phyloP scores from a whole-genome alignment of 345 rosid species.

The Pelargonium nanum region DNA sequence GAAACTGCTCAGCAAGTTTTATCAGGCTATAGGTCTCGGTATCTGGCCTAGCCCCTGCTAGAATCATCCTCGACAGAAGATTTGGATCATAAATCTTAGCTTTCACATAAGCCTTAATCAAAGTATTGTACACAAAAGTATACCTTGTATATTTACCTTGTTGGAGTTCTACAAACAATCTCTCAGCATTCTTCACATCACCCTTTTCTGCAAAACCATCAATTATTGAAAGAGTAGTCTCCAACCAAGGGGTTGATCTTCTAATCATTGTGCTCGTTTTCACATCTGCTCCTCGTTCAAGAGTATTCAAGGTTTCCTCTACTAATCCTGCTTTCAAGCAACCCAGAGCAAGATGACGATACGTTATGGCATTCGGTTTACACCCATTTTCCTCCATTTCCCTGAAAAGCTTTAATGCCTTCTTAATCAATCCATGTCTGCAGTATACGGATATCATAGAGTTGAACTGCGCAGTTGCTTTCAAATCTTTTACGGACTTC shows the following conservation, averaged over 20 bases:
- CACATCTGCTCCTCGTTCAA: conserved; percentile 40
- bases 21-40: conserved; percentile 81
- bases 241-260: conserved; percentile 80
- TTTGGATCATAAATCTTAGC: conserved; percentile 56
- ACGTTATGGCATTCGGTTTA: conserved; percentile 73
- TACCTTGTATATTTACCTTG: conserved; percentile 56
- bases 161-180: conserved; percentile 55
- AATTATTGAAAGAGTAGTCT: conserved; percentile 60
- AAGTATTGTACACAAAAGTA: conserved; percentile 68
- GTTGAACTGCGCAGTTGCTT: conserved; percentile 66
- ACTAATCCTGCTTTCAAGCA: conserved; percentile 54
- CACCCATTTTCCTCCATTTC: conserved; percentile 47
- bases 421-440: conserved; percentile 44
- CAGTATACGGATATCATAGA: conserved; percentile 67
- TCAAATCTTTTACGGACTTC: conserved; percentile 42
- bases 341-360: conserved; percentile 78
- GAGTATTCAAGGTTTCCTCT: conserved; percentile 61
- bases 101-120: conserved; percentile 76
- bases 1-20: conserved; percentile 58
- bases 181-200: conserved; percentile 58
- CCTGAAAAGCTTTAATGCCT: conserved; percentile 49
- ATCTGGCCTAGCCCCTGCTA: conserved; percentile 88
- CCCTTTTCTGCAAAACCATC: conserved; percentile 72
- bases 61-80: conserved; percentile 81
- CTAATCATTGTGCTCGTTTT: conserved; percentile 40